Evolutionary conservation across 1,139 yeast genomes (phyloP).

Genomic region (Hansenula sp.): DNA sequence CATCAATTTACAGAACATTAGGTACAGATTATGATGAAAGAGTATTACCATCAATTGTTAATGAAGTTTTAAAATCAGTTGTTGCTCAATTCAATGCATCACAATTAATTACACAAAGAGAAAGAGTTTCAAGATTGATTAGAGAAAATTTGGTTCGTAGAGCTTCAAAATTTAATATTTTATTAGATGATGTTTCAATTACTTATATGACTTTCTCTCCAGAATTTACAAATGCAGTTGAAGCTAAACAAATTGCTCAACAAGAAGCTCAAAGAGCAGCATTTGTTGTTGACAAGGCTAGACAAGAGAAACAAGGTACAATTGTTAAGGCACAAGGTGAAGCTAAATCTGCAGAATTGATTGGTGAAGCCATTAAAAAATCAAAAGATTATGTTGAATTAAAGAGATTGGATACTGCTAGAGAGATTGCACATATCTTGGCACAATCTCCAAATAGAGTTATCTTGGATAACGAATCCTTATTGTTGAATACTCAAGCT

Average conservation of each 20-base stretch:
- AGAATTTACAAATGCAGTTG: slow-evolving; percentile 96
- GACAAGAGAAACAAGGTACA: slow-evolving; percentile 94
- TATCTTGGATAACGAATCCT: slow-evolving; percentile 85
- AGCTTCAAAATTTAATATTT: slow-evolving; percentile 82
- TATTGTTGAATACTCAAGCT: slow-evolving; percentile 80
- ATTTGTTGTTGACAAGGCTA: slow-evolving; percentile 91
- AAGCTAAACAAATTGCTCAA: slow-evolving; percentile 98
- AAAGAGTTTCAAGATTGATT: slow-evolving; percentile 85
- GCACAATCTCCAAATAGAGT: slow-evolving; percentile 88
- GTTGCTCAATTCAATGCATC: slow-evolving; percentile 99
- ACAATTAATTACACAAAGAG: slow-evolving; percentile 97
- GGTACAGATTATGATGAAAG: slow-evolving; percentile 96
- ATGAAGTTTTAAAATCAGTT: slow-evolving; percentile 93
- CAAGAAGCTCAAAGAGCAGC: slow-evolving; percentile 99
- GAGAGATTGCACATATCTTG: slow-evolving; percentile 86
- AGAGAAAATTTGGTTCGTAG: slow-evolving; percentile 89
- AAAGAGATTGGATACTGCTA: slow-evolving; percentile 94
- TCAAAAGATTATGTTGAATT: slow-evolving; percentile 93
- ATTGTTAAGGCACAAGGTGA: slow-evolving; percentile 98
- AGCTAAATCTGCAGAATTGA: slow-evolving; percentile 95
- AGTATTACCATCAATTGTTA: slow-evolving; percentile 92
- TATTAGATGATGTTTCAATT: slow-evolving; percentile 91
- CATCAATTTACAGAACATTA: slow-evolving; percentile 82
- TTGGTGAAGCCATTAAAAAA: slow-evolving; percentile 98
- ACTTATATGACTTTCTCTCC: slow-evolving; percentile 97